These are phyloP conservation scores for Solanum chacoense DNA, from an alignment of 305 asterid species.

Conservation along the genomic window DNA sequence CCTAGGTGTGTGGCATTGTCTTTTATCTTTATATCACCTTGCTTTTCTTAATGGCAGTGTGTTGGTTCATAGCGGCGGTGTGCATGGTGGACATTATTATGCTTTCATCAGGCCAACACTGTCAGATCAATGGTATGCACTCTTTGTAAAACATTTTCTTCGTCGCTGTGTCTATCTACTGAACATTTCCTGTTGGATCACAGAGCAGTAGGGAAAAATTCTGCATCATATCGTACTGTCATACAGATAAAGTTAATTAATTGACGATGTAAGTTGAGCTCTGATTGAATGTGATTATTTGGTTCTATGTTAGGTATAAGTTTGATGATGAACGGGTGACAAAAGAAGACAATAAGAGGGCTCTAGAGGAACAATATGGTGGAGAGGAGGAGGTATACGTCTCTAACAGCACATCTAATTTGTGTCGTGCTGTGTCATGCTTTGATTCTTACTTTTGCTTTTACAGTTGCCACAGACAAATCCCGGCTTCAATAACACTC, in stretches of 20 bases:
- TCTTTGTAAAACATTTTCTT: background rate
- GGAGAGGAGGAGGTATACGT: conserved; percentile 90
- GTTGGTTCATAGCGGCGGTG: conserved; percentile 95
- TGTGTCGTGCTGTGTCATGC: conserved; percentile 12
- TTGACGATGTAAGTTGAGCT: background rate
- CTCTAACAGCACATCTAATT: background rate
- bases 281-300: conserved; percentile 3
- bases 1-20: background rate
- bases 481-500: conserved; percentile 95
- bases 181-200: background rate
- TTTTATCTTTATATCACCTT: background rate
- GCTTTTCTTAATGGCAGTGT: conserved; percentile 42
- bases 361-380: conserved; percentile 94
- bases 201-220: background rate
- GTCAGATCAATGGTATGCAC: conserved; percentile 72
- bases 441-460: conserved; percentile 8
- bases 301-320: conserved; percentile 56
- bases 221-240: background rate
- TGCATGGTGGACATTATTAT: conserved; percentile 94
- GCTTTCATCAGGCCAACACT: conserved; percentile 94
- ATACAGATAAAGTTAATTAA: background rate
- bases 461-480: conserved; percentile 87
- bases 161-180: background rate
- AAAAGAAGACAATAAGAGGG: conserved; percentile 86
- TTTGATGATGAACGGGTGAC: conserved; percentile 96